A percentile compares a stretch with the other conserved stretches of the same genome.
These are phyloP conservation scores for Eimeria sp. DNA, from an alignment of 169 alveolate genomes.

Conservation along the genomic window DNA sequence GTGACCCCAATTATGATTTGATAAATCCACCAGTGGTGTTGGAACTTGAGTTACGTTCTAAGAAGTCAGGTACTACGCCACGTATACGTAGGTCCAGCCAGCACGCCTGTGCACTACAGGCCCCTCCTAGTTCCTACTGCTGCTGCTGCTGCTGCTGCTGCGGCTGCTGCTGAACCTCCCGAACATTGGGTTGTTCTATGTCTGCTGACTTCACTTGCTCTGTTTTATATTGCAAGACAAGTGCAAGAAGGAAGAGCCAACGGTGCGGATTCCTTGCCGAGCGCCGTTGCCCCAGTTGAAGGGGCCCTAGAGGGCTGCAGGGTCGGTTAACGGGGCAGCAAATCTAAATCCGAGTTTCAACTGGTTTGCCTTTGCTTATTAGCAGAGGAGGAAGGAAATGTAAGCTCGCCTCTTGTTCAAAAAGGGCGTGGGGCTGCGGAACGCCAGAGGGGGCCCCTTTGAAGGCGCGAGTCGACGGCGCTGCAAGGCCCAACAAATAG, in stretches of 20 bases:
- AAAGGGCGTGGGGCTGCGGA: constrained; percentile 19
- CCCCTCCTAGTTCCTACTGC: background rate
- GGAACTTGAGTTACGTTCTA: too few relatives aligned
- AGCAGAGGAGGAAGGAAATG: background rate
- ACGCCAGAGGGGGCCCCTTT: background rate
- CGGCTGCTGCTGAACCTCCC: constrained; percentile 14
- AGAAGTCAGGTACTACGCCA: too few relatives aligned
- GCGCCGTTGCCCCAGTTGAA: background rate
- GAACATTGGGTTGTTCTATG: background rate
- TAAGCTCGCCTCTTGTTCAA: background rate
- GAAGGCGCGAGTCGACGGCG: background rate
- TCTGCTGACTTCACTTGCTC: background rate
- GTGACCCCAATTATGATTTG: too few relatives aligned
- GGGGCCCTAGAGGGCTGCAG: background rate
- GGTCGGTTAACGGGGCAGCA: background rate
- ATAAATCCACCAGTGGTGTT: too few relatives aligned
- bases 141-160: constrained; percentile 33
- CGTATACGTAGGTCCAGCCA: too few relatives aligned
- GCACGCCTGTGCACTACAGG: too few relatives aligned
- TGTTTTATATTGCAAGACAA: background rate
- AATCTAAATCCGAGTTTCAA: background rate
- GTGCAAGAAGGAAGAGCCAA: background rate
- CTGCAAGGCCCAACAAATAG: background rate
- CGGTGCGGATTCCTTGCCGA: background rate
- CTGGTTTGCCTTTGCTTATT: background rate